Percentiles rank a stretch among this genome's conserved stretches.
phyloP scores from a whole-genome alignment of 164 flowering plant genomes.

The Stephania cephalantha region DNA sequence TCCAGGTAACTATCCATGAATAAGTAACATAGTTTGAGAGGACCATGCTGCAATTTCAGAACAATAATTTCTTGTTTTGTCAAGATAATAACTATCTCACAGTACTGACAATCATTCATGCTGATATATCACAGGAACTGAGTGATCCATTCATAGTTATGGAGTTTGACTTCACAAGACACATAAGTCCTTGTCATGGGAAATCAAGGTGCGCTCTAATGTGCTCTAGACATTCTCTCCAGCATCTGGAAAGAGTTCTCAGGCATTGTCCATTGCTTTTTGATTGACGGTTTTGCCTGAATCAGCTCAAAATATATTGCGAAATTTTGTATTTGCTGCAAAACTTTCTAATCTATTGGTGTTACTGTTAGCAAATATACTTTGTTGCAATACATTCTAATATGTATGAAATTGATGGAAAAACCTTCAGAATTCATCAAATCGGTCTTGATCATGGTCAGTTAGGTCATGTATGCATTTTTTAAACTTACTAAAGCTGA shows the following conservation, averaged over 20 bases:
- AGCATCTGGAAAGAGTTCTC: background rate
- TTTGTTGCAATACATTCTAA: background rate
- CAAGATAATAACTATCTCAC: conserved; percentile 2
- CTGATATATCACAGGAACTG: conserved; percentile 49
- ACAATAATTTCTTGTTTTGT: background rate
- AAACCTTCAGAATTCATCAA: background rate
- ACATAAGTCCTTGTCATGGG: conserved; percentile 52
- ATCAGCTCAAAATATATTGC: background rate
- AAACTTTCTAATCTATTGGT: background rate
- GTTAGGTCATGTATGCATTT: background rate
- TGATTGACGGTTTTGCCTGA: background rate
- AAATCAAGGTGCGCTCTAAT: conserved; percentile 56
- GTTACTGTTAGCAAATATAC: background rate
- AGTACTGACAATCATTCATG: conserved; percentile 9
- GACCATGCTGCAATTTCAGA: background rate
- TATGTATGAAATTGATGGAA: background rate
- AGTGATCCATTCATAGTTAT: conserved; percentile 49
- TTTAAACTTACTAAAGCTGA: background rate
- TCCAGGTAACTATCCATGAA: conserved; percentile 37
- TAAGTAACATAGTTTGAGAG: background rate
- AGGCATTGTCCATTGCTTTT: background rate
- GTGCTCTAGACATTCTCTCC: background rate
- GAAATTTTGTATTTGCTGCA: background rate
- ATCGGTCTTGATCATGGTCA: background rate
- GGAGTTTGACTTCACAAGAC: conserved; percentile 81